Conservation (phyloP, 768 basidiomycete genomes). For the Amylocystis lapponica region DNA sequence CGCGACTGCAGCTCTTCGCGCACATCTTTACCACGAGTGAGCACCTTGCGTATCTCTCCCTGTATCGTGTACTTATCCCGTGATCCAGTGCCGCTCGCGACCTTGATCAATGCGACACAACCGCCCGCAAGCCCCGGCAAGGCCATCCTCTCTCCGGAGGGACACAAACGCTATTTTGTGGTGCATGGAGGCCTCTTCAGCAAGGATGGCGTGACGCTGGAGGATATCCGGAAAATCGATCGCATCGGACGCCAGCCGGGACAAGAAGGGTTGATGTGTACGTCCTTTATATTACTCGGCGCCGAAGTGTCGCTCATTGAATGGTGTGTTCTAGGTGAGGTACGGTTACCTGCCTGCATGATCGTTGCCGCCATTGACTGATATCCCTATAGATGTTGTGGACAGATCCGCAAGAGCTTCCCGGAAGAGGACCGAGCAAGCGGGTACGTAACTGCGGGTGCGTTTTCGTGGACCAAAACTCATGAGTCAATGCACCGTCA, state of each 20-base stretch:
- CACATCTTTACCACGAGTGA: conserved; percentile 87
- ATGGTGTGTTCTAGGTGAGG: conserved; percentile 48
- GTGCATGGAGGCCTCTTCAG: conserved; percentile 97
- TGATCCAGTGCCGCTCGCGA: conserved; percentile 77
- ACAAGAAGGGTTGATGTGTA: conserved; percentile 93
- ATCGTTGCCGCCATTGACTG: not conserved
- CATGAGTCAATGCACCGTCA: conserved; percentile 21
- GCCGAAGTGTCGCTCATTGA: conserved; percentile 3
- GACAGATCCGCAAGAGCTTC: conserved; percentile 90
- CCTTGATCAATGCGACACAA: conserved; percentile 72
- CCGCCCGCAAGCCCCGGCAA: conserved; percentile 36
- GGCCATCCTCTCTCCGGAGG: conserved; percentile 77
- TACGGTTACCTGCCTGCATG: conserved; percentile 29
- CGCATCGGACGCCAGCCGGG: conserved; percentile 90
- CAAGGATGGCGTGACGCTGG: conserved; percentile 90
- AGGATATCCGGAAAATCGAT: conserved; percentile 85
- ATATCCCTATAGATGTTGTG: conserved; percentile 75
- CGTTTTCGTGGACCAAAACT: not conserved
- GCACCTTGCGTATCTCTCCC: conserved; percentile 26
- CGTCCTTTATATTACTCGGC: conserved; percentile 28
- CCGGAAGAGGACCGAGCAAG: conserved; percentile 94
- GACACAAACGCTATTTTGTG: conserved; percentile 85
- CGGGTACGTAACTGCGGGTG: conserved; percentile 46
- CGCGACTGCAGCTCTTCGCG: conserved; percentile 66
- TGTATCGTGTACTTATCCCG: not conserved